Evolutionary conservation across 208 protist species (phyloP), one percentile per base, ranked within the genome.

Genomic region (Borovskyia barvae): DNA sequence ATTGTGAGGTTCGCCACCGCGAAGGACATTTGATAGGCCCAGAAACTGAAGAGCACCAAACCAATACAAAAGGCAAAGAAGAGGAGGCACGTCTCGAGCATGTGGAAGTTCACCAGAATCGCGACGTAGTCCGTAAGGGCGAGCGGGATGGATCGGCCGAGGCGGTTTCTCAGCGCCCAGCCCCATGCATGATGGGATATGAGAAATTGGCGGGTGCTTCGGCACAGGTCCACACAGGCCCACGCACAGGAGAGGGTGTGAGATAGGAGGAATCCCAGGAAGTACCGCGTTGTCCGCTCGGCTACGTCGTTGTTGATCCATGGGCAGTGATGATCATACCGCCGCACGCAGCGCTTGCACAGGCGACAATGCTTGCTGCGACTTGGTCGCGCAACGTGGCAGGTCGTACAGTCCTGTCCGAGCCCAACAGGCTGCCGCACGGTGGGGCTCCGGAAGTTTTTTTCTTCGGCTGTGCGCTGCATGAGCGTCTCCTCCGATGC

Each of bases 221-320:
- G 45, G 59, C 66, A 88, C 42, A 90, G 66, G 49, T 94, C 83
- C 53, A 67, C 74, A 3, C 65, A 54, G 17, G 76, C 86, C 83
- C 94, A 97, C 5, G 76, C 73, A 60, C 91, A 97, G 5, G 87
- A 79, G 12, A 97, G 28, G 19, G 80, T 74, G 73, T 97, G 90
- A 12, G 54, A 54, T 39, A 92, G 41, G 19, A 99, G 72, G 56
- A 98, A 97, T 17, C 79, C 61, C 3, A 94, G 52, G 66, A 97
- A 97, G 77, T 85, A 96, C 12, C 90, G 85, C 65, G 95, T 90
- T 33, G 95, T 98, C 26, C 79, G 77, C 52, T 97, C 94, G 29
- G 96, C 97, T 30, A 98, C 94, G 77, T 97, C 95, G 59, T 96
- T 97, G 83, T 98, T 98, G 22, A 99, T 91, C 97, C 97, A 99